A percentile compares a stretch with the other conserved stretches of the same genome.
phyloP scores from a whole-genome alignment of 257 asterid species.

The Leptodermis oblonga region DNA sequence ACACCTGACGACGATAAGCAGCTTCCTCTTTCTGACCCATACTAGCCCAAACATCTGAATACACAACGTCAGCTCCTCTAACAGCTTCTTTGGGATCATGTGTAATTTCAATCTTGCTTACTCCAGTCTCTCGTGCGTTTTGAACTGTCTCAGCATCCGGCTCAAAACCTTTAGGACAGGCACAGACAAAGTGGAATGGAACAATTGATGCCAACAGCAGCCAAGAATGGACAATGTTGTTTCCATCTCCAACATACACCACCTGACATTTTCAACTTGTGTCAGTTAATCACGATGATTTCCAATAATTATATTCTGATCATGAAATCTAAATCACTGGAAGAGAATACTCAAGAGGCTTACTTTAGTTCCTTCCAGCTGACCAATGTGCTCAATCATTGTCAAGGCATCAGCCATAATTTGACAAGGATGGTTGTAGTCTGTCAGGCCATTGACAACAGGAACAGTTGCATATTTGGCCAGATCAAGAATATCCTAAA shows the following conservation, averaged over 20 bases:
- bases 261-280: constrained; percentile 45
- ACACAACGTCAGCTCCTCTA: constrained; percentile 88
- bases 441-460: constrained; percentile 89
- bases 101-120: constrained; percentile 78
- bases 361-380: constrained; percentile 86
- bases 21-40: constrained; percentile 99
- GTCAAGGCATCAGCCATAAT: constrained; percentile 99
- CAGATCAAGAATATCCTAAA: constrained; percentile 88
- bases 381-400: constrained; percentile 84
- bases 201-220: constrained; percentile 68
- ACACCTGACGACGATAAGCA: constrained; percentile 72
- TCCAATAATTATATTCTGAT: no score
- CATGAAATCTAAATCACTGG: background rate
- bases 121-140: constrained; percentile 65
- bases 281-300: background rate
- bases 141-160: constrained; percentile 69
- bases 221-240: constrained; percentile 98
- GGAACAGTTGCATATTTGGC: constrained; percentile 82
- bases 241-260: constrained; percentile 96
- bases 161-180: constrained; percentile 83
- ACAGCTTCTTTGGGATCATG: constrained; percentile 89
- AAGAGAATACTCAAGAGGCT: constrained; percentile 13
- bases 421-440: constrained; percentile 95
- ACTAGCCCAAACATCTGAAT: constrained; percentile 98
- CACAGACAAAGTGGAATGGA: constrained; percentile 94